phyloP scores from a whole-genome alignment of 441 rosid genomes.

The Brassica hybrid region DNA sequence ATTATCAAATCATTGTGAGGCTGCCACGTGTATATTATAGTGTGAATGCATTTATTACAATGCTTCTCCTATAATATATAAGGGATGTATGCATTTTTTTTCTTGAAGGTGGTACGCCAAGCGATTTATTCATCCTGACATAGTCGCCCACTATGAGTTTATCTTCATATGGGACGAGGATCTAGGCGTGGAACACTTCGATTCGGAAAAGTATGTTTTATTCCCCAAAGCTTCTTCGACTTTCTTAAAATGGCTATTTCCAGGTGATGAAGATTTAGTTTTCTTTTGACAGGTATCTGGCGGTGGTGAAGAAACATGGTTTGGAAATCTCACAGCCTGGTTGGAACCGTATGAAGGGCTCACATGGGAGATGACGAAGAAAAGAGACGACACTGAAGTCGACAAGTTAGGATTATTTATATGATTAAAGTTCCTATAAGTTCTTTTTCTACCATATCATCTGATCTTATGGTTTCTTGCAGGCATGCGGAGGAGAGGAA shows the following conservation, averaged over 20 bases:
- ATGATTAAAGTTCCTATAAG: background rate
- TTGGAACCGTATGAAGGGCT: conserved; percentile 76
- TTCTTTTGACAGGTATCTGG: conserved; percentile 57
- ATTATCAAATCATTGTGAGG: too few species aligned
- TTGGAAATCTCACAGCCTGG: conserved; percentile 98
- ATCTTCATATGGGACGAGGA: conserved; percentile 96
- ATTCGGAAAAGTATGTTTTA: conserved; percentile 67
- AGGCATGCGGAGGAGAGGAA: conserved; percentile 82
- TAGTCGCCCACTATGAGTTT: conserved; percentile 79
- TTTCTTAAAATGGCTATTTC: too few species aligned
- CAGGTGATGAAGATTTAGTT: too few species aligned
- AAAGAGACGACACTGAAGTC: conserved; percentile 76
- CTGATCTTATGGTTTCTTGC: conserved; percentile 32
- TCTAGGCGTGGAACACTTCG: conserved; percentile 85
- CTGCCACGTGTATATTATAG: too few species aligned
- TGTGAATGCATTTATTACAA: too few species aligned
- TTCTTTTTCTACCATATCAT: background rate
- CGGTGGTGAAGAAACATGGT: conserved; percentile 78
- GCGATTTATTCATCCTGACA: conserved; percentile 89
- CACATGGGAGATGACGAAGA: conserved; percentile 97
- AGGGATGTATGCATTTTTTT: conserved; percentile 37
- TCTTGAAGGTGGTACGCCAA: conserved; percentile 88
- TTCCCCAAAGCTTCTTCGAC: background rate
- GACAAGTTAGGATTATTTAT: conserved; percentile 64
- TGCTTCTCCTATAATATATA: too few species aligned